Conservation (phyloP, 2,329 filamentous ascomycete species). For the Colletotrichum scovillei region DNA sequence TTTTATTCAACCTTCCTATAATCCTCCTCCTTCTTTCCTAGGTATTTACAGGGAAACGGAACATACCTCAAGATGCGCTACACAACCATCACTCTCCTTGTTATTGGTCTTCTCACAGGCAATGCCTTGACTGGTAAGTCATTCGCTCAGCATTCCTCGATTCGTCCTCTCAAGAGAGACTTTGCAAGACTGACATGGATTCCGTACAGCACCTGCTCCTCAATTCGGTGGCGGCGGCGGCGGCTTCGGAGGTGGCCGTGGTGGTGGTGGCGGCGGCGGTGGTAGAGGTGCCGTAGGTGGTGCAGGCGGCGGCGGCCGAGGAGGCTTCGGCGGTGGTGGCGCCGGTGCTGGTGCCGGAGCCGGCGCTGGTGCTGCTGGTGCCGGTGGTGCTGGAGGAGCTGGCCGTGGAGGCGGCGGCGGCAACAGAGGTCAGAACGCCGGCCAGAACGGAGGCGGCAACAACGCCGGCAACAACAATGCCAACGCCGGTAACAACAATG, state of each 20-base stretch:
- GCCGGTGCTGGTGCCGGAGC: no score
- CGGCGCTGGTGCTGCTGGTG: background rate
- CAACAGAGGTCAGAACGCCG: background rate
- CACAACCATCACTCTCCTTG: constrained; percentile 16
- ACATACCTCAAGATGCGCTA: constrained; percentile 19
- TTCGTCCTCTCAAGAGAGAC: background rate
- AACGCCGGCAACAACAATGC: background rate
- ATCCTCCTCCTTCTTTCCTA: background rate
- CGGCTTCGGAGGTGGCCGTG: background rate
- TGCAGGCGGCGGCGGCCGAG: background rate
- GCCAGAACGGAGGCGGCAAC: background rate
- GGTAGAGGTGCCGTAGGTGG: background rate
- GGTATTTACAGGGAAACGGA: background rate
- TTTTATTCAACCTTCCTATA: background rate
- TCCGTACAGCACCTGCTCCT: constrained; percentile 10
- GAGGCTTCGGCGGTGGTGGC: background rate
- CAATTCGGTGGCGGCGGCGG: background rate
- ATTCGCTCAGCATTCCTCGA: background rate
- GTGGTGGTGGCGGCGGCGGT: background rate
- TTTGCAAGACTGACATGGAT: background rate
- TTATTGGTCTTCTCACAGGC: constrained; percentile 25
- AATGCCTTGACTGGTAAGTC: constrained; percentile 25
- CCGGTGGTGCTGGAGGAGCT: background rate
- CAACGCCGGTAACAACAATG: background rate
- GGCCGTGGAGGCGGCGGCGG: background rate